Percentiles rank a stretch among this genome's conserved stretches.
Evolutionary conservation across 805 yeast species (phyloP).

Genomic region (Candida berthetii): DNA sequence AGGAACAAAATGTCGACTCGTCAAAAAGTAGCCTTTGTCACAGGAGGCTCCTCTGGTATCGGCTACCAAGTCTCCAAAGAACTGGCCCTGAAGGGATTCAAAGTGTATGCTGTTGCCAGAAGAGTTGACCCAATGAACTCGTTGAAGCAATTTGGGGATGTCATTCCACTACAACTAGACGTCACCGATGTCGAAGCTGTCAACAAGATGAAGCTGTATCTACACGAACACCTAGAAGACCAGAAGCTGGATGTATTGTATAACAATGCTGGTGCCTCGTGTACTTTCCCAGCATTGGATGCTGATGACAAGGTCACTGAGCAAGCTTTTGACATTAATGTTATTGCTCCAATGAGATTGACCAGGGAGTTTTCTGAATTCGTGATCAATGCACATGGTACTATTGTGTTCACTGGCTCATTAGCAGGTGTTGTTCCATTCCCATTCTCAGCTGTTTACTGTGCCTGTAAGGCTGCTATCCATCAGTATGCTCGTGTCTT

Average conservation of each 20-base stretch:
- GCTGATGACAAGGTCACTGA: slow-evolving; percentile 47
- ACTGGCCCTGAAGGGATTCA: slow-evolving; percentile 44
- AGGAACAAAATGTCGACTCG: no score
- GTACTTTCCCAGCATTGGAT: slow-evolving; percentile 66
- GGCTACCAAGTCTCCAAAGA: slow-evolving; percentile 44
- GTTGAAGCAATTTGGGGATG: slow-evolving; percentile 31
- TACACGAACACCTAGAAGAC: slow-evolving; percentile 34
- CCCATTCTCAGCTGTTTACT: slow-evolving; percentile 65
- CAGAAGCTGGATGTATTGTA: slow-evolving; percentile 52
- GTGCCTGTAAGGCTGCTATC: slow-evolving; percentile 70
- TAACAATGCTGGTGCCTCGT: slow-evolving; percentile 76
- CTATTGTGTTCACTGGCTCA: slow-evolving; percentile 71
- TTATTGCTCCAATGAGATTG: slow-evolving; percentile 61
- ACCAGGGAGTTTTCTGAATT: slow-evolving; percentile 50
- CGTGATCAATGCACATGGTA: slow-evolving; percentile 60
- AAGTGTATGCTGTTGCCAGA: slow-evolving; percentile 72
- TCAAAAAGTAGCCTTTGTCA: slow-evolving; percentile 32
- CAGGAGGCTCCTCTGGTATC: slow-evolving; percentile 55
- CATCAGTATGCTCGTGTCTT: slow-evolving; percentile 63
- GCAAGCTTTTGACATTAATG: slow-evolving; percentile 58
- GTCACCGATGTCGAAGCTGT: slow-evolving; percentile 49
- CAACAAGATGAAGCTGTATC: slow-evolving; percentile 30
- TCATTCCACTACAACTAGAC: slow-evolving; percentile 47
- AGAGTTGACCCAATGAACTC: slow-evolving; percentile 54
- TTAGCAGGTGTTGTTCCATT: slow-evolving; percentile 58